Base-by-base conservation (phyloP, 2,329 filamentous ascomycete genomes). In the Xylariaceae sp. region DNA sequence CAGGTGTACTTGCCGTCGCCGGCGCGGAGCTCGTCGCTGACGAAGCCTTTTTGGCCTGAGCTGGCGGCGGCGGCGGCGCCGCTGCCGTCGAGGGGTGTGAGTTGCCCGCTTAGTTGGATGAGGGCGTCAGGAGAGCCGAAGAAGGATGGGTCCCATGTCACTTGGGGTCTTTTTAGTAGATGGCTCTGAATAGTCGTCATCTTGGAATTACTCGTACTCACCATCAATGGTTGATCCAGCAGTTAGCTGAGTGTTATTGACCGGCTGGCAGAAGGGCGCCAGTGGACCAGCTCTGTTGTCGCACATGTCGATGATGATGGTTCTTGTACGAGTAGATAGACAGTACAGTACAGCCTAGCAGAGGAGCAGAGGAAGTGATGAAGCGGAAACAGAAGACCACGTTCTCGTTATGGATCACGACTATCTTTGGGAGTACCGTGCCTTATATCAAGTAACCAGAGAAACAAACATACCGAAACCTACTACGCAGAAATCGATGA, bases 121-220 rank as follows among this genome's bases (percentile, higher is more conserved):
- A 15, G 35, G 9, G n/a, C 17, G 15, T 13, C 13, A 6, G 19
- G 4, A 19, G 18, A 24, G 19, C 19, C 19, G 35, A 37, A 37
- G 35, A 37, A 37, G 35, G 19, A n/a, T 4, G 35, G 19, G 22
- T 37, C 35, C 35, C 35, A 37, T 6, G 35, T 37, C 8, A 37
- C 35, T 37, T 18, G 9, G 22, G 15, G 19, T 4, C 13, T 9
- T 18, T 9, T 18, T 9, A 35, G 19, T n/a, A 11, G 22, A 6
- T 11, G 22, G 6, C 22, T 11, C 22, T 11, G 6, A 11, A 35
- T 9, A 9, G 15, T 35, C 8, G 34, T 35, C 4, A 9, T 35
- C 7, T 26, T 6, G 22, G 22, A 26, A 6, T 11, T 6, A 26
- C 6, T 6, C 30, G 30, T 17, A 34, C 34, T n/a, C 19, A 37